These are phyloP conservation scores for Lactifluus pinguis DNA, from an alignment of 768 basidiomycete species.

Conservation along the genomic window DNA sequence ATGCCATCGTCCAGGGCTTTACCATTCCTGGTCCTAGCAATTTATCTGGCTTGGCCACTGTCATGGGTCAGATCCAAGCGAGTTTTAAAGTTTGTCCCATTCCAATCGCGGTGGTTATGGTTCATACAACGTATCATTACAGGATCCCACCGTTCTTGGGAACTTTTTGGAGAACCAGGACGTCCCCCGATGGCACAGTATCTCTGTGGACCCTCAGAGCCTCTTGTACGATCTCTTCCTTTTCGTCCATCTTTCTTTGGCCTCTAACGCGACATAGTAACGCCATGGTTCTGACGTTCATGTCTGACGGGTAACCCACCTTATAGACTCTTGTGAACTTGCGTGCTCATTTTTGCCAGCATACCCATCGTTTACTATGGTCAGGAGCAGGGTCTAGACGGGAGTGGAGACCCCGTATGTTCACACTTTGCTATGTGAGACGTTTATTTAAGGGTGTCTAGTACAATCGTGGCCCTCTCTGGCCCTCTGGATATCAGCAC, in stretches of 20 bases:
- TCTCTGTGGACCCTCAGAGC: conserved; percentile 63
- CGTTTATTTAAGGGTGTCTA: conserved; percentile 22
- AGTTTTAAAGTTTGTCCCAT: conserved; percentile 35
- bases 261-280: conserved; percentile 37
- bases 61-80: conserved; percentile 43
- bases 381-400: conserved; percentile 65
- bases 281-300: conserved; percentile 65
- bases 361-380: conserved; percentile 80
- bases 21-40: conserved; percentile 61
- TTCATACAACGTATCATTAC: not conserved
- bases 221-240: conserved; percentile 40
- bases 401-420: conserved; percentile 55
- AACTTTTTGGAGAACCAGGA: conserved; percentile 81
- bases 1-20: conserved; percentile 55
- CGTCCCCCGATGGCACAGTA: conserved; percentile 61
- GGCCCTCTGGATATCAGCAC: conserved; percentile 57
- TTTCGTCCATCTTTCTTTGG: not conserved
- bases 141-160: conserved; percentile 41
- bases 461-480: conserved; percentile 70
- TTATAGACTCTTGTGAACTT: not conserved
- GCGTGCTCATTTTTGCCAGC: conserved; percentile 20
- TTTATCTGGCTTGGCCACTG: conserved; percentile 44
- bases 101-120: not conserved
- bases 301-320: conserved; percentile 51
- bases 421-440: not conserved